Conservation (phyloP, 345 rosid species). For the Reutealis trisperma region DNA sequence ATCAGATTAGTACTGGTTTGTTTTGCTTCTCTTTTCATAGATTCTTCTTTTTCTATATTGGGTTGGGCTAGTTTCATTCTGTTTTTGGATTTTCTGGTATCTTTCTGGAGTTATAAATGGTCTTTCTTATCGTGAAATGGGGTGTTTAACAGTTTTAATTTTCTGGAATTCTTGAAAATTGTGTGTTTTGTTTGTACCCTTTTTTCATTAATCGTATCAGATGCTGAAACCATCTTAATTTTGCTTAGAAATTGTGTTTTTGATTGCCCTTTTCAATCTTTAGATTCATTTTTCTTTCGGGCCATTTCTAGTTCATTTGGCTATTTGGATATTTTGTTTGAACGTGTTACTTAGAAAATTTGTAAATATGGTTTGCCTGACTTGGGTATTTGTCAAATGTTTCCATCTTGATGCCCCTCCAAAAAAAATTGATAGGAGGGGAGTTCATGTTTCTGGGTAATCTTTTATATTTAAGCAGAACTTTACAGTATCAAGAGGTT, state of each 20-base stretch:
- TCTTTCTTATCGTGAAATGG: neutral
- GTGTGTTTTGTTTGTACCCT: neutral
- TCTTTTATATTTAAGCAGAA: neutral
- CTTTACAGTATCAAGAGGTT: neutral
- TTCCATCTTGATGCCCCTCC: neutral
- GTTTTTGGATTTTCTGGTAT: neutral
- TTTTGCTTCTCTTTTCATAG: neutral
- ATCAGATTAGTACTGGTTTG: slow-evolving; percentile 77
- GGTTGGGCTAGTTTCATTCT: neutral
- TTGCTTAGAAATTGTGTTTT: neutral
- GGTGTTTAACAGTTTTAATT: neutral
- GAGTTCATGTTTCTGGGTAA: neutral
- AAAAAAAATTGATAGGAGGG: neutral
- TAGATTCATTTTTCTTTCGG: neutral
- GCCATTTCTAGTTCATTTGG: neutral
- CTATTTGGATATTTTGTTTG: neutral
- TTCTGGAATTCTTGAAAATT: neutral
- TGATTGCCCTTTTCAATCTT: neutral
- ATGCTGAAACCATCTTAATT: neutral
- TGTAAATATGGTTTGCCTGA: no score
- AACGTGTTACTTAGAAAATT: neutral
- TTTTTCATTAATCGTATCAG: no score
- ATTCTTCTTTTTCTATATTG: neutral
- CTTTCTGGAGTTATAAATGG: neutral
- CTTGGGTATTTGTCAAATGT: no score